phyloP scores from a whole-genome alignment of 441 rosid species.

The Pelargonium cotyledonis region DNA sequence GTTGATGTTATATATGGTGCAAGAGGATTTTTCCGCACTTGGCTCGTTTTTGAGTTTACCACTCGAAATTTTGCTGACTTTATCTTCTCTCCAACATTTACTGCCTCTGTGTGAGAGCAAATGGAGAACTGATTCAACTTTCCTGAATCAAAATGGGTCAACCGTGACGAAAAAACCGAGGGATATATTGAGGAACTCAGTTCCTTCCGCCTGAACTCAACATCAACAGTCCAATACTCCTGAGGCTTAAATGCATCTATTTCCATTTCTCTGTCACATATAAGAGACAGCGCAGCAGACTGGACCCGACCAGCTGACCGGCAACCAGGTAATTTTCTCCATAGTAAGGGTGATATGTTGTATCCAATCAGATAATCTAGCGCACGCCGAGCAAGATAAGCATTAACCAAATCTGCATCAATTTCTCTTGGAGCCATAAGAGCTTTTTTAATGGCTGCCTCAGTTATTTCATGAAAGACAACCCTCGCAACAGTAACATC shows the following conservation, averaged over 20 bases:
- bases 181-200: slow-evolving; percentile 23
- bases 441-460: slow-evolving; percentile 75
- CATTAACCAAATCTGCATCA: slow-evolving; percentile 79
- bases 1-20: slow-evolving; percentile 97
- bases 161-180: slow-evolving; percentile 43
- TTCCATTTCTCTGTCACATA: slow-evolving; percentile 97
- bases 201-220: slow-evolving; percentile 37
- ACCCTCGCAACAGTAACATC: slow-evolving; percentile 74
- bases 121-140: slow-evolving; percentile 78
- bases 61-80: slow-evolving; percentile 47
- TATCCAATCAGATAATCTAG: slow-evolving; percentile 96
- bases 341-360: slow-evolving; percentile 85
- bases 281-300: slow-evolving; percentile 88
- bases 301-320: slow-evolving; percentile 98
- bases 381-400: slow-evolving; percentile 94
- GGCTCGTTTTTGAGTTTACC: slow-evolving; percentile 47
- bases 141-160: slow-evolving; percentile 60
- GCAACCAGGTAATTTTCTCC: slow-evolving; percentile 98
- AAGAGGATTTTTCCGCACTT: slow-evolving; percentile 65
- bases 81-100: slow-evolving; percentile 50
- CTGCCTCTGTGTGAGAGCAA: slow-evolving; percentile 48
- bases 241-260: slow-evolving; percentile 85
- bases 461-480: slow-evolving; percentile 90
- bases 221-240: slow-evolving; percentile 78
- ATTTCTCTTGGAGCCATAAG: slow-evolving; percentile 78